Percentiles rank a stretch among this genome's conserved stretches.
phyloP scores from a whole-genome alignment of 768 basidiomycete genomes.

The Lentinula edodes region DNA sequence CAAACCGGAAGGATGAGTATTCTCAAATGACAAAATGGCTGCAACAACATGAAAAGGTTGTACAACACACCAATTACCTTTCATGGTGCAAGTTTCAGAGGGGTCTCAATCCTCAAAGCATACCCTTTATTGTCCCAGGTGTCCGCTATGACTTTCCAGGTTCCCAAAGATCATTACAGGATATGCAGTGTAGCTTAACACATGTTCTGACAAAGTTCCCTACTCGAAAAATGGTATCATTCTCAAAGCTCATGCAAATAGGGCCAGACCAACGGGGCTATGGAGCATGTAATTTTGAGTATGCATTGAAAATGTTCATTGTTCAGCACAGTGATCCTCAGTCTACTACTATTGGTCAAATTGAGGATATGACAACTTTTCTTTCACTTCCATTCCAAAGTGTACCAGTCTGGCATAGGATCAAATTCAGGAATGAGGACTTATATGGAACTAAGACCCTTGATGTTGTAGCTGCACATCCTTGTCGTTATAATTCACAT shows the following conservation, averaged over 20 bases:
- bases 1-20: conserved; percentile 23
- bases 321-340: not conserved
- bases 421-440: not conserved
- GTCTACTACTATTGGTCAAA: not conserved
- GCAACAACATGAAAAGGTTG: not conserved
- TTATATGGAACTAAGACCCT: not conserved
- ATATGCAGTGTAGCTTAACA: not conserved
- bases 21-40: conserved; percentile 9
- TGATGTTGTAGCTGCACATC: not conserved
- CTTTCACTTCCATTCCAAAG: not conserved
- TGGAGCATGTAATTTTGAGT: not conserved
- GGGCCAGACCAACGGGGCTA: not conserved
- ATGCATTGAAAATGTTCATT: not conserved
- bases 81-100: too few species aligned
- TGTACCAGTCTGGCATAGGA: not conserved
- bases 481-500: not conserved
- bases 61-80: too few species aligned
- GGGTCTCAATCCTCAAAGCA: too few species aligned
- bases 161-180: not conserved
- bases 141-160: not conserved
- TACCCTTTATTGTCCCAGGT: not conserved
- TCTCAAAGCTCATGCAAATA: not conserved
- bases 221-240: not conserved
- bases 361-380: not conserved
- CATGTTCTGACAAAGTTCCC: not conserved